Base-by-base conservation (phyloP, 768 basidiomycete species). In the Grammothele lineata region DNA sequence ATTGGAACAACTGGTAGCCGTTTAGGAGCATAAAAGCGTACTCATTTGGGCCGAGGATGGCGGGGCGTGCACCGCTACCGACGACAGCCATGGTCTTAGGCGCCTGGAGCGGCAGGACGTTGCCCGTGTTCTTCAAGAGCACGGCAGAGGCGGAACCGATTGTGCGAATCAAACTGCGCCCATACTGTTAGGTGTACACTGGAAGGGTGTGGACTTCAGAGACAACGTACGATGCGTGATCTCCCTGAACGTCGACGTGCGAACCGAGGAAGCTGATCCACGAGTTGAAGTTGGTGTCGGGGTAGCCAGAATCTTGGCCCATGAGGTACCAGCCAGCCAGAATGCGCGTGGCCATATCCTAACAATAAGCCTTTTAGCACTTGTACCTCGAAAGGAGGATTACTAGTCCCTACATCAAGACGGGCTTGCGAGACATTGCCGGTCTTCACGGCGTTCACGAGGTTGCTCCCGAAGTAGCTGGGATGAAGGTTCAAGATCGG, bases 261-360 rank as follows among this genome's bases (percentile, higher is more conserved):
- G 53, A 60, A 22, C 66, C 66, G 22, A 60, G 48, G 45, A 72
- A 68, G 1, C 43, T 23, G 17, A 57, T 43, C 73, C 70, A 73
- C 0, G 75, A 67, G 56, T 84, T 71, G 63, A 85, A 86, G 66
- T 83, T 84, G 43, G 78, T 72, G 0, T 68, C 63, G 2, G 83
- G 82, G 60, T 66, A 86, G 1, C 48, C 50, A 7, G 49, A 40
- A 43, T 87, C 78, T 65, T 81, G 81, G 15, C 73, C 72, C 14
- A 78, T 58, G 11, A 78, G 65, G 48, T 75, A 77, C 66, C 59
- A 88, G 6, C 75, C 74, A 15, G 85, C 83, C 9, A 88, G 60
- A 48, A 88, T 82, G 17, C 87, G 78, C 3, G 76, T 76, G 1
- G 85, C 86, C 74, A 87, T 75, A 60, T 90, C 81, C 60, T 61